Evolutionary conservation across 2,329 filamentous ascomycete genomes (phyloP).

Genomic region (Lojkania enalia): DNA sequence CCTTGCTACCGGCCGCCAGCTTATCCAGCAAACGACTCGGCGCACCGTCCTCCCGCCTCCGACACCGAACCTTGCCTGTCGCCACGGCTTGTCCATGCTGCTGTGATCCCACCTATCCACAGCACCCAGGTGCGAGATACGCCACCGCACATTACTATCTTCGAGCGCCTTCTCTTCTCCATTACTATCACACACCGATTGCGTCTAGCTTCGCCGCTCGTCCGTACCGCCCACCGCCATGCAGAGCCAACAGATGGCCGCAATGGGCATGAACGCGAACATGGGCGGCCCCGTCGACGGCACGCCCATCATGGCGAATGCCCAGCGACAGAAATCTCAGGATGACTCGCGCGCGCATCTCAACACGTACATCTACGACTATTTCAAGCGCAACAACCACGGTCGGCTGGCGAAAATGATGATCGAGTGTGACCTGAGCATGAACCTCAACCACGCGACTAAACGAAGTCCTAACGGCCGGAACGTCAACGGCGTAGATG

Average conservation of each 20-base stretch:
- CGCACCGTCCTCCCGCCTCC: constrained; percentile 18
- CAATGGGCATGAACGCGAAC: constrained; percentile 68
- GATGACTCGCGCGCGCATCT: constrained; percentile 58
- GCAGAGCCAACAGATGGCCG: constrained; percentile 58
- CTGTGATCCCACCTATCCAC: constrained; percentile 25
- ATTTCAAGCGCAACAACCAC: constrained; percentile 84
- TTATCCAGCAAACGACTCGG: constrained; percentile 22
- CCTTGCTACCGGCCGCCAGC: constrained; percentile 1
- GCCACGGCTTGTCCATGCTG: constrained; percentile 38
- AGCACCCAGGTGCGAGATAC: constrained; percentile 33
- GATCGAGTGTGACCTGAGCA: constrained; percentile 55
- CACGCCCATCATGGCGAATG: constrained; percentile 69
- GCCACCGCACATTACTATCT: constrained; percentile 14
- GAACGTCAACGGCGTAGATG: constrained; percentile 67
- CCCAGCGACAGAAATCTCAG: constrained; percentile 22
- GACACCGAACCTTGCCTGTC: constrained; percentile 22
- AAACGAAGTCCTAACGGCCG: constrained; percentile 68
- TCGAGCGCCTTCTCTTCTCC: constrained; percentile 17
- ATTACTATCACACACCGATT: constrained; percentile 17
- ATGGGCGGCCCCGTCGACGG: constrained; percentile 67
- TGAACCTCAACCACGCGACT: constrained; percentile 60
- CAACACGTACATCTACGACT: constrained; percentile 90
- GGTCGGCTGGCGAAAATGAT: constrained; percentile 76
- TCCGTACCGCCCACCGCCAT: constrained; percentile 32
- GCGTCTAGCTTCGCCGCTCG: too few relatives aligned